Conservation (phyloP, 495 filamentous ascomycete genomes). For the Bombardia bombarda region DNA sequence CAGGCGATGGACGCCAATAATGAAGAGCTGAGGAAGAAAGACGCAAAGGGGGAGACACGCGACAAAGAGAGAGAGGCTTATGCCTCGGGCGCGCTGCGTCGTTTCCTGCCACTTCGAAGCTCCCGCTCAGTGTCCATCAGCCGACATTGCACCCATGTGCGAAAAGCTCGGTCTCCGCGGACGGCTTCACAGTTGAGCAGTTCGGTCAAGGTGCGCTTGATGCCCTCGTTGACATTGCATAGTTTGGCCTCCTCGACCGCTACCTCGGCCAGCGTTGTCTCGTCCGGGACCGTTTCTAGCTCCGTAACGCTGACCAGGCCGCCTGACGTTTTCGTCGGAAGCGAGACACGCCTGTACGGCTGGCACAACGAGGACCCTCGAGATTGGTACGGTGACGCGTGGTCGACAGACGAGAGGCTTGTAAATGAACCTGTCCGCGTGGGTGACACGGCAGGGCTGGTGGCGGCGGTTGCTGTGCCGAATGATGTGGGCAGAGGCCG, state of each 20-base stretch:
- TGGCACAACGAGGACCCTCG: conserved; percentile 8
- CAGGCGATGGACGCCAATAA: not conserved
- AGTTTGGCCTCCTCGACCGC: conserved; percentile 46
- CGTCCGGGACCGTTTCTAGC: conserved; percentile 31
- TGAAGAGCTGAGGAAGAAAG: not conserved
- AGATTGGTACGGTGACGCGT: conserved; percentile 7
- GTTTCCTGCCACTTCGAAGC: conserved; percentile 38
- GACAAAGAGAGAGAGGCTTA: not conserved
- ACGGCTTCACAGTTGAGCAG: conserved; percentile 56
- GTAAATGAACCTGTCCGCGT: conserved; percentile 16
- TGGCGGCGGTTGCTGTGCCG: conserved; percentile 14
- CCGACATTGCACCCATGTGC: conserved; percentile 54
- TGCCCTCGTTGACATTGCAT: conserved; percentile 53
- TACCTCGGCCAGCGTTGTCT: conserved; percentile 30
- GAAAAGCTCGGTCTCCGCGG: conserved; percentile 43
- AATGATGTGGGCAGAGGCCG: conserved; percentile 22
- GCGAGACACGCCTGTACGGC: conserved; percentile 21
- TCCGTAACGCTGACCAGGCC: not conserved
- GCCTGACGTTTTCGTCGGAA: conserved; percentile 8
- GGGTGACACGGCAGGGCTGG: conserved; percentile 31
- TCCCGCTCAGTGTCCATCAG: conserved; percentile 59
- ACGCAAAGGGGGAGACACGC: not conserved
- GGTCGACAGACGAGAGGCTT: conserved; percentile 14
- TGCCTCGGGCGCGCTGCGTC: conserved; percentile 29
- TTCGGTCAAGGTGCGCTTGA: conserved; percentile 58